A percentile compares a stretch with the other conserved stretches of the same genome.
These are phyloP conservation scores for Pythium vanterpoolii DNA, from an alignment of 352 stramenopile species.

Conservation along the genomic window DNA sequence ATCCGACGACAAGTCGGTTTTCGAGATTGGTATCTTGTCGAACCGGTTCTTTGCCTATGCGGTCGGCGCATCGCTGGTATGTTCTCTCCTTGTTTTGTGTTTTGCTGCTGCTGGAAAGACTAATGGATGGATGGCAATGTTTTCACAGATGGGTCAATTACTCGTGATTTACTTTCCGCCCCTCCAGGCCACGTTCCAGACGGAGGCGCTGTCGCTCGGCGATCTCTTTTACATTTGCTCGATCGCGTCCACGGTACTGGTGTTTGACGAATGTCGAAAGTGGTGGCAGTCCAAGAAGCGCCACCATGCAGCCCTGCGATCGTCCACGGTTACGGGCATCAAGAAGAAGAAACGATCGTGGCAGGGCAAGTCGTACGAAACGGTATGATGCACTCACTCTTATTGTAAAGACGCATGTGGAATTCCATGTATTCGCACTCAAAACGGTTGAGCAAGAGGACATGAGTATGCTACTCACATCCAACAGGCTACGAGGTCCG, in stretches of 20 bases:
- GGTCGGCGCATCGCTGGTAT: conserved; percentile 85
- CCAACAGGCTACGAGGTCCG: neutral
- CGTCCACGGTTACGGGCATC: conserved; percentile 36
- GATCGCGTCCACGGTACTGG: conserved; percentile 91
- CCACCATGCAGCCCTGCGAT: conserved; percentile 33
- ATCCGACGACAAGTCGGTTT: conserved; percentile 93
- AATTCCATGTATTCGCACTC: neutral
- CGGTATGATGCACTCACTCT: conserved; percentile 27
- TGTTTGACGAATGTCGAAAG: conserved; percentile 95
- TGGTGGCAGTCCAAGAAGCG: conserved; percentile 47
- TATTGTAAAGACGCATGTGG: neutral
- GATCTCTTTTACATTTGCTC: conserved; percentile 93
- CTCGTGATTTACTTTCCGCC: conserved; percentile 96
- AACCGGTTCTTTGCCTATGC: conserved; percentile 95
- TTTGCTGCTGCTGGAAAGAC: neutral
- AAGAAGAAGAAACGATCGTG: conserved; percentile 73
- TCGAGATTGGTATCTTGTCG: conserved; percentile 88
- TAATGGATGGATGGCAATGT: neutral
- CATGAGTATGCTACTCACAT: neutral
- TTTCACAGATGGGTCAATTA: conserved; percentile 85
- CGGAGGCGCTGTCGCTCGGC: conserved; percentile 88
- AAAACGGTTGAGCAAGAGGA: too few relatives aligned
- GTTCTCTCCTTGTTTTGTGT: conserved; percentile 2
- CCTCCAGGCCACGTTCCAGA: conserved; percentile 96
- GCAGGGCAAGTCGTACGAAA: conserved; percentile 65